Evolutionary conservation across 345 rosid genomes (phyloP).

Genomic region (Microcos paniculata): DNA sequence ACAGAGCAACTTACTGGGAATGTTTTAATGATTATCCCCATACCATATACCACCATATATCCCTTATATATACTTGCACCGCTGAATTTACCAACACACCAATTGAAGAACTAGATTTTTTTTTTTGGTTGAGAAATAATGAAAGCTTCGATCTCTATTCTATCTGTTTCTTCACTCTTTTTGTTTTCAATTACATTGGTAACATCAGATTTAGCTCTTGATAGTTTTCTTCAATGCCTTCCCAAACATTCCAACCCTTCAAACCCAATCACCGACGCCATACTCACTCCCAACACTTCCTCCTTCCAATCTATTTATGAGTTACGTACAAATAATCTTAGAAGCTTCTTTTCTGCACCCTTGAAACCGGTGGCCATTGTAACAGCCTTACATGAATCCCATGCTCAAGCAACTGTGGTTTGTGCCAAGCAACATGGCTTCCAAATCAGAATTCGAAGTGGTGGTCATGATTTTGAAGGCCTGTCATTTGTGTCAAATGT

Average conservation of each 20-base stretch:
- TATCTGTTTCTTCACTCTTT: not conserved
- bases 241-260: constrained; percentile 30
- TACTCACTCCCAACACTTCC: constrained; percentile 34
- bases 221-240: constrained; percentile 40
- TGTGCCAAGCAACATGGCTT: constrained; percentile 40
- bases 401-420: constrained; percentile 57
- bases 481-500: constrained; percentile 3
- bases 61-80: too few relatives aligned
- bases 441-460: constrained; percentile 60
- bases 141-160: not conserved
- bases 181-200: not conserved
- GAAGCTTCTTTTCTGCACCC: constrained; percentile 48
- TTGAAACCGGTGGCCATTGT: constrained; percentile 58
- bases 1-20: too few relatives aligned
- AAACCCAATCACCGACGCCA: constrained; percentile 5
- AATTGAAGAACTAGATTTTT: too few relatives aligned
- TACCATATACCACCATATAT: too few relatives aligned
- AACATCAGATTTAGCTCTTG: constrained; percentile 20
- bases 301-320: constrained; percentile 46
- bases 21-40: too few relatives aligned
- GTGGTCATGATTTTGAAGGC: constrained; percentile 85
- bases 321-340: constrained; percentile 46
- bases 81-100: too few relatives aligned
- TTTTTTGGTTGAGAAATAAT: not conserved
- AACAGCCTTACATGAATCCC: constrained; percentile 50